Percentiles rank a stretch among this genome's conserved stretches.
phyloP scores from a whole-genome alignment of 371 early-diverging fungal species.

The Lichtheimia ramosa region DNA sequence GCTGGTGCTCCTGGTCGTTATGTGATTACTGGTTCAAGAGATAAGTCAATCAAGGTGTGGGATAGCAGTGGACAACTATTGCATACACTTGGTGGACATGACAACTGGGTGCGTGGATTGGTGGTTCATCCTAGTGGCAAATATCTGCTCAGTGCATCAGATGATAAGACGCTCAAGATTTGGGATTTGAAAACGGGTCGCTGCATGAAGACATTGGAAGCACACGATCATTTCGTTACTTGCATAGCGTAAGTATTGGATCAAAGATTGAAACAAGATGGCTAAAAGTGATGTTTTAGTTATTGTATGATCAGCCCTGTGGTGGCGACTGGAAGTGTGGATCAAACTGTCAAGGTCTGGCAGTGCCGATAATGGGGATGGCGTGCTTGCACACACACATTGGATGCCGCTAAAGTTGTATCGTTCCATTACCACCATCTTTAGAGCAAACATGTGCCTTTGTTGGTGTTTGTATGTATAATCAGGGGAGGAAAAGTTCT shows the following conservation, averaged over 20 bases:
- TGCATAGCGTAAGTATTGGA: conserved; percentile 61
- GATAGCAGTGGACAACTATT: conserved; percentile 77
- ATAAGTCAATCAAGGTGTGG: conserved; percentile 90
- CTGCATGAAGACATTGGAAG: conserved; percentile 79
- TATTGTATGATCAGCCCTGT: conserved; percentile 57
- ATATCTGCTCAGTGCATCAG: conserved; percentile 77
- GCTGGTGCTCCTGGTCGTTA: conserved; percentile 65
- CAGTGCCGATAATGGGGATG: conserved; percentile 37
- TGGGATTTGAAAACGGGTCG: conserved; percentile 90
- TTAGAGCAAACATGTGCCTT: no score
- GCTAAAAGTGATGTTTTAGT: conserved; percentile 9
- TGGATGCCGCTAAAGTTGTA: no score
- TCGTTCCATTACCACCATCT: no score
- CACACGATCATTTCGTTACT: conserved; percentile 90
- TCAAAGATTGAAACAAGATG: not conserved
- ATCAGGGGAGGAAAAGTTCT: not conserved
- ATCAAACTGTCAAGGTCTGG: conserved; percentile 79
- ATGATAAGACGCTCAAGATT: conserved; percentile 84
- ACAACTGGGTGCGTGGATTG: conserved; percentile 92
- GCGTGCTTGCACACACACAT: not conserved
- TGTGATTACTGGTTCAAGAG: conserved; percentile 83
- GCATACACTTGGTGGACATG: conserved; percentile 67
- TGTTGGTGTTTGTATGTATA: not conserved
- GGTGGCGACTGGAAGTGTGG: conserved; percentile 86
- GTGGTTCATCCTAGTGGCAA: conserved; percentile 82